phyloP scores from a whole-genome alignment of 1,284 basidiomycete species.

The Puccinia hordei region DNA sequence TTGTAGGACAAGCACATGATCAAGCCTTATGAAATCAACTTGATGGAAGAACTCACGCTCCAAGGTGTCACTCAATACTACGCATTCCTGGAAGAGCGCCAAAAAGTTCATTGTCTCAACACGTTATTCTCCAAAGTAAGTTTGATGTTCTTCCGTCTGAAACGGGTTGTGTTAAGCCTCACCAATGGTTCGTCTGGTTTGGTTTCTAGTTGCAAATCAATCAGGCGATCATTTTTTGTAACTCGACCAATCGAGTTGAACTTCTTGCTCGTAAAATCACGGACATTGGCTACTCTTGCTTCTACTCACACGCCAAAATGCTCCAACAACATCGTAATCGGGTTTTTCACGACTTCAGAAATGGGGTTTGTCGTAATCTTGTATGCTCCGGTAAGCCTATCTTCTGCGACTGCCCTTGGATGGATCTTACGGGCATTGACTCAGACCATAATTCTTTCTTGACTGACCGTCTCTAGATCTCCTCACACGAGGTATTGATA shows the following conservation, averaged over 20 bases:
- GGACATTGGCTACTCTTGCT: conserved; percentile 98
- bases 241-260: conserved; percentile 98
- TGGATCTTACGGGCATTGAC: not conserved
- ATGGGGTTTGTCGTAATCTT: conserved; percentile 95
- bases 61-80: conserved; percentile 99
- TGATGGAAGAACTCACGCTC: conserved; percentile 99
- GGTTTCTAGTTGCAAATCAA: conserved; percentile 89
- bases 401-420: not conserved
- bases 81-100: conserved; percentile 96
- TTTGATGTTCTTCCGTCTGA: not conserved
- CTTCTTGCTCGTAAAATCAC: conserved; percentile 98
- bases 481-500: conserved; percentile 97
- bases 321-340: conserved; percentile 96
- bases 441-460: not conserved
- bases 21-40: conserved; percentile 94
- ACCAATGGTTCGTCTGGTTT: conserved; percentile 5
- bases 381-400: conserved; percentile 74
- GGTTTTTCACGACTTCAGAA: conserved; percentile 99
- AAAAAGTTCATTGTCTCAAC: conserved; percentile 98
- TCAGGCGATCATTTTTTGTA: conserved; percentile 99
- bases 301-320: conserved; percentile 99
- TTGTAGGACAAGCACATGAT: conserved; percentile 93
- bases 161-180: conserved; percentile 35
- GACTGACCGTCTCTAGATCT: conserved; percentile 66
- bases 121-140: conserved; percentile 90